These are phyloP conservation scores for Microascus cirrosus DNA, from an alignment of 2,329 filamentous ascomycete species.

Conservation along the genomic window DNA sequence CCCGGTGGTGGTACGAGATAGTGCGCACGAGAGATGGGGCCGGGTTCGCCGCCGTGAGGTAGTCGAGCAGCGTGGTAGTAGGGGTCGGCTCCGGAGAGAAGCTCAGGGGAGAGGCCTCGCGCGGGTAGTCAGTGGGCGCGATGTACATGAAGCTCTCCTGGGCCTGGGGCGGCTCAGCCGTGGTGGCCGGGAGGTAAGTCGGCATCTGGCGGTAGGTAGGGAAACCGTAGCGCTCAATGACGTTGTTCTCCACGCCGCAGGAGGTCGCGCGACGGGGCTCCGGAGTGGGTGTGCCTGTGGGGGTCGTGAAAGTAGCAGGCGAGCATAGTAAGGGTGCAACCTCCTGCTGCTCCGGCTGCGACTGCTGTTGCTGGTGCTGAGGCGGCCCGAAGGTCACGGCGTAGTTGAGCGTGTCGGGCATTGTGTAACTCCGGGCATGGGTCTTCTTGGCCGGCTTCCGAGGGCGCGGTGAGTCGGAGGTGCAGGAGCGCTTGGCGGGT, in stretches of 20 bases:
- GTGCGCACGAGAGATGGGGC: conserved; percentile 72
- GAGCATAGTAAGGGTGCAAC: conserved; percentile 51
- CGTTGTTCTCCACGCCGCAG: conserved; percentile 54
- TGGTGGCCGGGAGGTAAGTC: conserved; percentile 29
- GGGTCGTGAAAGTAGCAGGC: conserved; percentile 21
- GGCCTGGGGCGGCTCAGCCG: conserved; percentile 10
- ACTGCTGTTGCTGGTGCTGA: conserved; percentile 12
- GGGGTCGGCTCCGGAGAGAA: conserved; percentile 32
- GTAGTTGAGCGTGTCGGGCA: conserved; percentile 43
- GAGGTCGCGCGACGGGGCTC: conserved; percentile 50
- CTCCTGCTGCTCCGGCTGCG: conserved; percentile 10
- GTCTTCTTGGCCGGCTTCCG: conserved; percentile 24
- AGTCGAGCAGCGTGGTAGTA: conserved; percentile 62
- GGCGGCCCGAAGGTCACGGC: conserved; percentile 12
- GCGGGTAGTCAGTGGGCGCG: conserved; percentile 8
- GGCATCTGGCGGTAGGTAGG: conserved; percentile 76
- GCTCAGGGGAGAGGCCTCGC: conserved; percentile 18
- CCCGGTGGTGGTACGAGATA: conserved; percentile 57
- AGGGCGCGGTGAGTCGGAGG: conserved; percentile 31
- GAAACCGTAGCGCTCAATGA: conserved; percentile 63
- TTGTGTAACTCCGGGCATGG: conserved; percentile 49
- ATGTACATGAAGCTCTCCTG: not conserved
- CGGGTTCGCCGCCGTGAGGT: conserved; percentile 71
- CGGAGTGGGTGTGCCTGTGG: conserved; percentile 37
- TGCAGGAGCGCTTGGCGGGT: conserved; percentile 38